phyloP scores from a whole-genome alignment of 805 yeast genomes.

The Candida montana region DNA sequence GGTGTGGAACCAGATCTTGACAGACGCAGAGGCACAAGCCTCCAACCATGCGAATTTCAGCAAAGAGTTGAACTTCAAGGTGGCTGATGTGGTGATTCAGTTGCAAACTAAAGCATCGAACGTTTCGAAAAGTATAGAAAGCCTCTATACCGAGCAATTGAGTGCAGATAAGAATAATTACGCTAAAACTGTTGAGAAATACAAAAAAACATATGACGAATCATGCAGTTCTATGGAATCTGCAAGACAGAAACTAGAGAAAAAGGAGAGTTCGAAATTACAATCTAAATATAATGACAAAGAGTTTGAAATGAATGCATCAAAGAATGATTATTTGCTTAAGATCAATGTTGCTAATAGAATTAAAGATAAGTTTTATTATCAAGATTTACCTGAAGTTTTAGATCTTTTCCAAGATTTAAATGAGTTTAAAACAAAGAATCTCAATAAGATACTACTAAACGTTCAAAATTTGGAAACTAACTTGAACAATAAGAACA shows the following conservation, averaged over 20 bases:
- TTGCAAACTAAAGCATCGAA: conserved; percentile 49
- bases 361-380: conserved; percentile 85
- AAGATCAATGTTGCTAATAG: conserved; percentile 82
- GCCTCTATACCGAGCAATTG: conserved; percentile 51
- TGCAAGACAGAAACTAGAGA: conserved; percentile 70
- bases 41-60: conserved; percentile 58
- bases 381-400: conserved; percentile 89
- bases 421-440: conserved; percentile 70
- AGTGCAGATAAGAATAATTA: conserved; percentile 32
- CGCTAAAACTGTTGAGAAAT: conserved; percentile 28
- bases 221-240: conserved; percentile 76
- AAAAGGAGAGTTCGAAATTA: conserved; percentile 45
- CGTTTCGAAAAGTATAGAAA: conserved; percentile 49
- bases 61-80: conserved; percentile 50
- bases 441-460: conserved; percentile 65
- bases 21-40: conserved; percentile 77
- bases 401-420: conserved; percentile 80
- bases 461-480: conserved; percentile 58
- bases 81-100: conserved; percentile 55
- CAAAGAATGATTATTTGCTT: conserved; percentile 80
- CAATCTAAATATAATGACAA: conserved; percentile 49
- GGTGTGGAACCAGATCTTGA: conserved; percentile 83
- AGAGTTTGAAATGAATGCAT: conserved; percentile 75
- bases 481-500: conserved; percentile 39
- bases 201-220: conserved; percentile 73